phyloP scores from a whole-genome alignment of 1,284 basidiomycete species.

The Ganoderma leucocontextum region DNA sequence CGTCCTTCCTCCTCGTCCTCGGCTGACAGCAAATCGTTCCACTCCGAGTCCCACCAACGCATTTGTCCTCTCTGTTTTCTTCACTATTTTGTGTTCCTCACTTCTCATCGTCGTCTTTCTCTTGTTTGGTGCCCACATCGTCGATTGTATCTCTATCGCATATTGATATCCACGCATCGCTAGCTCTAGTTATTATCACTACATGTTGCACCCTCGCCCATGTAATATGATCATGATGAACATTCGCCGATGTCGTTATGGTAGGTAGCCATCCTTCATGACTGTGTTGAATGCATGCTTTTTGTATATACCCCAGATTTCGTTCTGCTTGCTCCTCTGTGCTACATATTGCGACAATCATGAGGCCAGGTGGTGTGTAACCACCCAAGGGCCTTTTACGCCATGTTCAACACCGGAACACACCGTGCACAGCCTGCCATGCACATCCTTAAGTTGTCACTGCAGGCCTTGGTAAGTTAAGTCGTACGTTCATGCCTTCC shows the following conservation, averaged over 20 bases:
- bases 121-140: slow-evolving; percentile 31
- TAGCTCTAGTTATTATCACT: slow-evolving; percentile 31
- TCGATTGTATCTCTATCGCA: slow-evolving; percentile 36
- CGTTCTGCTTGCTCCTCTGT: not conserved
- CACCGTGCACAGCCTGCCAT: not conserved
- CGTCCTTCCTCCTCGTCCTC: slow-evolving; percentile 2
- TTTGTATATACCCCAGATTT: slow-evolving; percentile 15
- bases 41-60: not conserved
- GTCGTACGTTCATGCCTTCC: no score
- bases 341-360: not conserved
- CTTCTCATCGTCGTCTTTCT: slow-evolving; percentile 1
- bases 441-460: no score
- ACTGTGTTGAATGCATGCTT: slow-evolving; percentile 32
- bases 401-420: not conserved
- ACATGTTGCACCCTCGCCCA: slow-evolving; percentile 35
- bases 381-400: not conserved
- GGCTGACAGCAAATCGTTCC: not conserved
- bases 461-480: no score
- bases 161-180: slow-evolving; percentile 33
- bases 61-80: slow-evolving; percentile 4
- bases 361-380: not conserved
- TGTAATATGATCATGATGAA: slow-evolving; percentile 31
- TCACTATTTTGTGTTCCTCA: slow-evolving; percentile 7
- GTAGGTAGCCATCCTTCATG: slow-evolving; percentile 31
- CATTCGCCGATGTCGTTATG: slow-evolving; percentile 21